These are phyloP conservation scores for Leccinum pachyderme DNA, from an alignment of 1,284 basidiomycete species.

Conservation along the genomic window DNA sequence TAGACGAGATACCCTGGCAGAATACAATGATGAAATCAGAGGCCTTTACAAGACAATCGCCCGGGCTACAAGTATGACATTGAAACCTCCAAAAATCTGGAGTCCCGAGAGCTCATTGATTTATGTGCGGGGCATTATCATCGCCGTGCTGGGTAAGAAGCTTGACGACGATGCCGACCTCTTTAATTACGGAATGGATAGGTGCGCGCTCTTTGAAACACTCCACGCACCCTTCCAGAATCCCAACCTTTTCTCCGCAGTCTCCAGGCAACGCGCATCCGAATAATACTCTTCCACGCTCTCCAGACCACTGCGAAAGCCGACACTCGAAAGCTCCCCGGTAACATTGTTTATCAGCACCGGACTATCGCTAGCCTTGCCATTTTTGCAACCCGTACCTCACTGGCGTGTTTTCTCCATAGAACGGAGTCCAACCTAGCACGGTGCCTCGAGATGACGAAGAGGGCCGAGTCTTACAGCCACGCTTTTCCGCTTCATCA, in stretches of 20 bases:
- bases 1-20: constrained; percentile 12
- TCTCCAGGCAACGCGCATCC: constrained; percentile 44
- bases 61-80: not conserved
- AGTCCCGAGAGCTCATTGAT: constrained; percentile 11
- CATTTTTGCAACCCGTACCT: constrained; percentile 15
- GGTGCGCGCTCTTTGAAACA: constrained; percentile 3
- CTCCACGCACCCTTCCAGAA: not conserved
- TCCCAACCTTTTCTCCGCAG: constrained; percentile 22
- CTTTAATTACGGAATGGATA: constrained; percentile 12
- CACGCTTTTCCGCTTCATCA: constrained; percentile 12
- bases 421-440: constrained; percentile 9
- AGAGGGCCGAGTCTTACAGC: constrained; percentile 5
- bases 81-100: constrained; percentile 18
- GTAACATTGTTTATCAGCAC: constrained; percentile 36
- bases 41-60: constrained; percentile 9
- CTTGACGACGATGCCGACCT: constrained; percentile 13
- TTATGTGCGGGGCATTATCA: constrained; percentile 15
- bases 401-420: constrained; percentile 10
- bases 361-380: constrained; percentile 34
- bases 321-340: constrained; percentile 14
- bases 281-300: constrained; percentile 37
- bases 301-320: constrained; percentile 23
- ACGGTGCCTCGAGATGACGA: constrained; percentile 19
- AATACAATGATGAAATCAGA: constrained; percentile 17
- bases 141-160: constrained; percentile 10